Evolutionary conservation across 371 early-diverging fungal species (phyloP), one percentile per base, ranked within the genome.

Genomic region (Ordospora colligata): DNA sequence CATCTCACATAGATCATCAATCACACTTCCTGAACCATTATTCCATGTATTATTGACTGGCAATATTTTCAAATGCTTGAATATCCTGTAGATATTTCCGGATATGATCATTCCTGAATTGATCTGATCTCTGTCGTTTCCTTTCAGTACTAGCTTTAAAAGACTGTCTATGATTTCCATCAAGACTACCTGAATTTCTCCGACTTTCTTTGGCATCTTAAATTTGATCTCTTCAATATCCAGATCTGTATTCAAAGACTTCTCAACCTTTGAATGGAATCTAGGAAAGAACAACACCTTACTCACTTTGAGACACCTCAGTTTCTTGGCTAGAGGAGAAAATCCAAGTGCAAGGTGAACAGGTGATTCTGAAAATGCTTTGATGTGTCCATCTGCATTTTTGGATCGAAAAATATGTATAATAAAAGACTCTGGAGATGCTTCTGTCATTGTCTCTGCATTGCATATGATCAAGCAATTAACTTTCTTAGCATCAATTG

Each of bases 381-480:
- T 78, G 67, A 83, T 74, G 17, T 78, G 17, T 3, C 64, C 64
- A 2, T 49, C 22, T 4, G n/a, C 62, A 42, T 76, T 80, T 14
- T 54, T 53, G 44, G 53, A n/a, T 14, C 50, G 69, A 42, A 80
- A 58, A 12, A 76, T 9, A 74, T 78, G 58, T 3, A 74, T 32
- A n/a, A 80, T 76, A 68, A 83, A 83, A 1, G 80, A 65, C 50
- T 69, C 74, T 22, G 66, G 14, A 12, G 51, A 51, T 54, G 75
- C 53, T 54, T 77, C 76, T 22, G 69, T 51, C 7, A 79, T 62
- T 3, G 46, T 50, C 52, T 83, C 80, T 12, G 77, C 95, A 83
- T 94, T 89, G 40, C 88, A 87, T 4, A 96, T 87, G 7, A 96
- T 78, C 0, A 96, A 87, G 12, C 93, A 93, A 4, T 90, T 89